Evolutionary conservation across 2,329 filamentous ascomycete genomes (phyloP), one percentile per base, ranked within the genome.

Genomic region (Paracoccidioides brasiliensis): DNA sequence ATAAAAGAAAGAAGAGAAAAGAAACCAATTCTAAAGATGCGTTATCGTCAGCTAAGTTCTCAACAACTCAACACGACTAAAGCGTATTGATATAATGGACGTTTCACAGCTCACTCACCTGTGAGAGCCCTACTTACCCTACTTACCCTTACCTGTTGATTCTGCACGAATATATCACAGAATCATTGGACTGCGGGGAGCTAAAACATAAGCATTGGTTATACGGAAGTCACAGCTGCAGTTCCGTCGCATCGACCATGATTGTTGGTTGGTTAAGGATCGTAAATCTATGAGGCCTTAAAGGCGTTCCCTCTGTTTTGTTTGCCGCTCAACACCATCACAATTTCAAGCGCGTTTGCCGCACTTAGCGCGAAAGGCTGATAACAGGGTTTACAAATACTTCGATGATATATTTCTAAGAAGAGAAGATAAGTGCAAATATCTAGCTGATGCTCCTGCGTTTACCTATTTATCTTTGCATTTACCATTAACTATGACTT

Each of bases 111-210:
- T 38, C 15, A 37, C 48, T 35, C n/a, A 52, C 40, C 53, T 32
- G 32, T 15, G 35, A 57, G 54, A 60, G 48, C 60, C 59, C 58
- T 61, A 61, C 61, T 56, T 56, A 43, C 57, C 61, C 58, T 59
- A 60, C 60, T 56, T 60, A 53, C 43, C 57, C 61, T 58, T 59
- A 60, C 60, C 57, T 60, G 51, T 55, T n/a, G 49, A 56, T 52
- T 52, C 41, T 41, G 45, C 33, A 33, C 49, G 32, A 38, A 41
- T 33, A 8, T 49, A n/a, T 37, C 33, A 38, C 42, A 45, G 42
- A 53, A 53, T 53, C 52, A 53, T 44, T 45, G 15, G 33, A 15
- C 2, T 33, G 33, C 30, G 3, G 32, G 32, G 12, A 14, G 10
- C 6, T 2, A 53, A 50, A 33, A 12, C 12, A 28, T 53, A 44